These are phyloP conservation scores for Sarocladium strictum DNA, from an alignment of 2,329 filamentous ascomycete species.

Conservation along the genomic window DNA sequence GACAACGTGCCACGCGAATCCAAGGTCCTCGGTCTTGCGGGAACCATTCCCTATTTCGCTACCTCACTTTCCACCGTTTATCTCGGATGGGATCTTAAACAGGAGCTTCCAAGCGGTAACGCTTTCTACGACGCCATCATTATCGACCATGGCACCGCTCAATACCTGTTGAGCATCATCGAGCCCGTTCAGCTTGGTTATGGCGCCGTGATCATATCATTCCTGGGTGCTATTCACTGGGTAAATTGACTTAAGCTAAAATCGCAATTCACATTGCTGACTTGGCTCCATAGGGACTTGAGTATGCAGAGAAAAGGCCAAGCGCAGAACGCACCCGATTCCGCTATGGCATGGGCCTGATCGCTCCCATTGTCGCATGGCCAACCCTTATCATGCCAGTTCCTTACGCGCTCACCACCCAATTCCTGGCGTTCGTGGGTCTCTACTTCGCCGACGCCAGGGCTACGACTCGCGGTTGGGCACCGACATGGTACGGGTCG, in stretches of 20 bases:
- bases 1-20: conserved; percentile 60
- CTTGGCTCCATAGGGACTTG: conserved; percentile 52
- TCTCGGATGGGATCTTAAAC: conserved; percentile 77
- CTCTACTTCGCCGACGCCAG: conserved; percentile 81
- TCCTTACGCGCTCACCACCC: conserved; percentile 77
- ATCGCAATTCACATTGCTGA: neutral
- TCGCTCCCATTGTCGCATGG: conserved; percentile 79
- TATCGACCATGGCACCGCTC: conserved; percentile 64
- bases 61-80: conserved; percentile 80
- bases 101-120: conserved; percentile 53
- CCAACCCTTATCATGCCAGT: conserved; percentile 79
- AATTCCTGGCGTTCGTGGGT: conserved; percentile 79
- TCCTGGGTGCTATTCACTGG: conserved; percentile 91
- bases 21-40: conserved; percentile 64
- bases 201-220: conserved; percentile 87
- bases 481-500: conserved; percentile 76
- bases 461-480: conserved; percentile 69
- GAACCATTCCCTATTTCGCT: conserved; percentile 77
- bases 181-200: conserved; percentile 89
- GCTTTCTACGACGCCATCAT: conserved; percentile 48
- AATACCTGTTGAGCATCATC: conserved; percentile 64
- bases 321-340: conserved; percentile 59
- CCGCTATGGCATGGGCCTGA: conserved; percentile 77
- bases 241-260: conserved; percentile 25
- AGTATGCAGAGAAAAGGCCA: conserved; percentile 67